Evolutionary conservation across 2,329 filamentous ascomycete species (phyloP).

Genomic region (Penicillium sp.): DNA sequence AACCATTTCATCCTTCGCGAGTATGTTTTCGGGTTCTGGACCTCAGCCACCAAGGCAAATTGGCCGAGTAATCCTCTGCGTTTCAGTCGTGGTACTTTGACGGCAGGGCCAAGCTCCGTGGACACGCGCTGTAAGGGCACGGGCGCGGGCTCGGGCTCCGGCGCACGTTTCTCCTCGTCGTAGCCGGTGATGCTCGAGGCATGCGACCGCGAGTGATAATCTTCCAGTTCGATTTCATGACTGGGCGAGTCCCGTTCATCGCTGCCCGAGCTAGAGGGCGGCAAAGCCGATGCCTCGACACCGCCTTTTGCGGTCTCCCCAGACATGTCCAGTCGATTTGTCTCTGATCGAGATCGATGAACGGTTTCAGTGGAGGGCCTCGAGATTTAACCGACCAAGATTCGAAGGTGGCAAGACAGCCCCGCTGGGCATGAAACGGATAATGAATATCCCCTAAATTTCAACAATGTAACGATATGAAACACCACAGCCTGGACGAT

Average conservation of each 20-base stretch:
- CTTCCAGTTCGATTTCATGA: slow-evolving; percentile 6
- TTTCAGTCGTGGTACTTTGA: slow-evolving; percentile 49
- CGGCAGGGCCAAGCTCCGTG: slow-evolving; percentile 33
- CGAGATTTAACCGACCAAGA: neutral
- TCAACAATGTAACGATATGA: slow-evolving; percentile 4
- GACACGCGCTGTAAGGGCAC: slow-evolving; percentile 13
- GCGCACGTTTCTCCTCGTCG: slow-evolving; percentile 19
- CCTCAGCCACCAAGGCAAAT: slow-evolving; percentile 70
- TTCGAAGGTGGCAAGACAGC: neutral
- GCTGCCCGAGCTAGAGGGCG: neutral
- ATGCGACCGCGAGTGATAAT: slow-evolving; percentile 16
- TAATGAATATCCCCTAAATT: slow-evolving; percentile 2
- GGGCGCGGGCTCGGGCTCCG: slow-evolving; percentile 6
- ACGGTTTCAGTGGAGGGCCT: neutral
- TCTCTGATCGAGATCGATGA: neutral
- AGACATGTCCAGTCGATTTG: slow-evolving; percentile 2
- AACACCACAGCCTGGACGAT: neutral
- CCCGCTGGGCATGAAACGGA: neutral
- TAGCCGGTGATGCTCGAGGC: slow-evolving; percentile 15
- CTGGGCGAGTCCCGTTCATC: slow-evolving; percentile 2
- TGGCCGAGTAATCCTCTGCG: slow-evolving; percentile 69
- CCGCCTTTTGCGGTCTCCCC: neutral
- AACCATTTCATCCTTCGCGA: slow-evolving; percentile 72
- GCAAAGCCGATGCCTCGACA: neutral
- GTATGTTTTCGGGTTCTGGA: slow-evolving; percentile 72